Evolutionary conservation across 495 filamentous ascomycete genomes (phyloP).

Genomic region (Trypethelium eluteriae): DNA sequence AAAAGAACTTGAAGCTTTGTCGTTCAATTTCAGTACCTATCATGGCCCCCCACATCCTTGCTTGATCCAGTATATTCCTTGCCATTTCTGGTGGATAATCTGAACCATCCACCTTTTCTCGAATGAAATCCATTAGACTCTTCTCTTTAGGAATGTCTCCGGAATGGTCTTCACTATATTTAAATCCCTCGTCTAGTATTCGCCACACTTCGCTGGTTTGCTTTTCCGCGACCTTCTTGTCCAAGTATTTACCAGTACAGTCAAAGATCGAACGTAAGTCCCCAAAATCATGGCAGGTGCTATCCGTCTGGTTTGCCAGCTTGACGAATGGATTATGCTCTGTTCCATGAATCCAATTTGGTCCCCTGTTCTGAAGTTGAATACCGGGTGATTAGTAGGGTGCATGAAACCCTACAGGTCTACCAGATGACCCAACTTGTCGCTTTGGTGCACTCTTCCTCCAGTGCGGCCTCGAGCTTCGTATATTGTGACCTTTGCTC

Average conservation of each 20-base stretch:
- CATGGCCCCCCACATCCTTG: slow-evolving; percentile 18
- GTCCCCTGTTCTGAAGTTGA: not conserved
- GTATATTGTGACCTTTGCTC: slow-evolving; percentile 10
- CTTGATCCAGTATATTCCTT: not conserved
- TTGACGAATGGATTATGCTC: slow-evolving; percentile 13
- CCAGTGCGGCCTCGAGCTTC: slow-evolving; percentile 15
- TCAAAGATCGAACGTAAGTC: not conserved
- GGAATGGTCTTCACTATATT: slow-evolving; percentile 17
- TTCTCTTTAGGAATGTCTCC: not conserved
- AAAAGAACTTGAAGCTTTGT: slow-evolving; percentile 19
- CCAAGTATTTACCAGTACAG: not conserved
- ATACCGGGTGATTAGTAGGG: too few species aligned
- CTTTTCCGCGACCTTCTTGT: not conserved
- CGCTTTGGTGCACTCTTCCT: slow-evolving; percentile 1
- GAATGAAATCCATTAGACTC: slow-evolving; percentile 15
- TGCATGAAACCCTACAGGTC: not conserved
- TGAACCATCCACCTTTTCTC: not conserved
- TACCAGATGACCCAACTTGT: not conserved
- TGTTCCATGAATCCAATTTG: slow-evolving; percentile 18
- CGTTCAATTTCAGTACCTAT: slow-evolving; percentile 8
- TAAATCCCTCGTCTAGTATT: slow-evolving; percentile 17
- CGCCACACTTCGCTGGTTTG: not conserved
- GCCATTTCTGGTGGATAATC: too few species aligned
- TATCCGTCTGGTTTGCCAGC: slow-evolving; percentile 12
- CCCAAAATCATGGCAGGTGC: not conserved